Evolutionary conservation across 768 basidiomycete genomes (phyloP).

Genomic region (Kwoniella sp.): DNA sequence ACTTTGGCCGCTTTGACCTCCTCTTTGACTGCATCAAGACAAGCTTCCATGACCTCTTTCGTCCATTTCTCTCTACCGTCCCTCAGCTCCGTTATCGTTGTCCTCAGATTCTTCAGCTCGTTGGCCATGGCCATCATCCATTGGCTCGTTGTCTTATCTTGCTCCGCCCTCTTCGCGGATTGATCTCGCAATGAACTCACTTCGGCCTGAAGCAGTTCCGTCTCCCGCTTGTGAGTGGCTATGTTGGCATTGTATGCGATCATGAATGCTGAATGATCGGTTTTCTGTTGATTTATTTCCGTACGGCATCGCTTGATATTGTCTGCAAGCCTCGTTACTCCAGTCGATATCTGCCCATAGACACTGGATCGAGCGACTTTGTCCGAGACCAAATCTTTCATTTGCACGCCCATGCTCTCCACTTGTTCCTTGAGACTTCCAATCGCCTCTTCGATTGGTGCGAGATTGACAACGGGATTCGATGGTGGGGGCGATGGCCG

Average conservation of each 20-base stretch:
- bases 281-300: background rate
- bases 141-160: background rate
- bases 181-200: background rate
- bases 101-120: constrained; percentile 8
- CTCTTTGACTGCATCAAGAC: constrained; percentile 15
- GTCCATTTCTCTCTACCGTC: constrained; percentile 25
- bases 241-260: background rate
- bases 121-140: constrained; percentile 6
- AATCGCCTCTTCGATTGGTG: background rate
- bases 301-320: constrained; percentile 7
- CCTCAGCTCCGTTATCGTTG: constrained; percentile 11
- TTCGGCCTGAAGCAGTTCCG: background rate
- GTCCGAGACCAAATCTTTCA: background rate
- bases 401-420: background rate
- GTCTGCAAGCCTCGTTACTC: background rate
- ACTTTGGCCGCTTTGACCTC: constrained; percentile 13
- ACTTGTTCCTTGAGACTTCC: background rate
- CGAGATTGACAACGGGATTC: background rate
- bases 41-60: constrained; percentile 21
- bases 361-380: background rate
- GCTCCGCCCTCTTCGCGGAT: background rate
- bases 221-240: background rate
- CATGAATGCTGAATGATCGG: background rate
- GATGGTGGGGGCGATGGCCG: background rate
- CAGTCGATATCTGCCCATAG: constrained; percentile 9